A percentile compares a stretch with the other conserved stretches of the same genome.
phyloP scores from a whole-genome alignment of 805 yeast species.

The Ogataea paraovalis region DNA sequence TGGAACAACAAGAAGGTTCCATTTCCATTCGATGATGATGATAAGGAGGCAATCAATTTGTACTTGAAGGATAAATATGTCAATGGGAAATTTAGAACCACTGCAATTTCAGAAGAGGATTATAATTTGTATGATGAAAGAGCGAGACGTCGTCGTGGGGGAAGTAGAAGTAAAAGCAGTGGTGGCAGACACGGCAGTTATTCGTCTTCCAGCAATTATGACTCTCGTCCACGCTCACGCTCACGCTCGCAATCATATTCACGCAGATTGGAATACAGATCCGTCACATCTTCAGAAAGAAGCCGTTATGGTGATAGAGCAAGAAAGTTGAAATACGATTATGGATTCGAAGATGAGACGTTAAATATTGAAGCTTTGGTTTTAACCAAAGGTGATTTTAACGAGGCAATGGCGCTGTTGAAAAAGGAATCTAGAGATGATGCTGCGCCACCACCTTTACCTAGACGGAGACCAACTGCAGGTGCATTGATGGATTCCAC shows the following conservation, averaged over 20 bases:
- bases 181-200: background rate
- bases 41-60: slow-evolving; percentile 50
- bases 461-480: slow-evolving; percentile 34
- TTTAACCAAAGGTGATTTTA: slow-evolving; percentile 55
- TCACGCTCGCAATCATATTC: background rate
- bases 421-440: slow-evolving; percentile 35
- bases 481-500: slow-evolving; percentile 30
- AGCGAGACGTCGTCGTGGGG: background rate
- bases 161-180: slow-evolving; percentile 6
- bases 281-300: slow-evolving; percentile 50
- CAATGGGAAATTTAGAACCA: slow-evolving; percentile 52
- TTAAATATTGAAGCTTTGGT: slow-evolving; percentile 60
- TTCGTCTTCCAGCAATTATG: background rate
- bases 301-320: slow-evolving; percentile 48
- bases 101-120: slow-evolving; percentile 33
- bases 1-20: slow-evolving; percentile 72
- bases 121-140: slow-evolving; percentile 27
- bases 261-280: slow-evolving; percentile 42
- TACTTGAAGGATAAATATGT: slow-evolving; percentile 68
- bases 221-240: background rate
- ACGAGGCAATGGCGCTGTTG: slow-evolving; percentile 55
- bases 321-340: slow-evolving; percentile 41
- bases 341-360: slow-evolving; percentile 58
- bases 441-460: slow-evolving; percentile 47
- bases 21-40: slow-evolving; percentile 75